Evolutionary conservation across 805 yeast species (phyloP), one percentile per base, ranked within the genome.

Genomic region (Wickerhamomyces rabaulensis): DNA sequence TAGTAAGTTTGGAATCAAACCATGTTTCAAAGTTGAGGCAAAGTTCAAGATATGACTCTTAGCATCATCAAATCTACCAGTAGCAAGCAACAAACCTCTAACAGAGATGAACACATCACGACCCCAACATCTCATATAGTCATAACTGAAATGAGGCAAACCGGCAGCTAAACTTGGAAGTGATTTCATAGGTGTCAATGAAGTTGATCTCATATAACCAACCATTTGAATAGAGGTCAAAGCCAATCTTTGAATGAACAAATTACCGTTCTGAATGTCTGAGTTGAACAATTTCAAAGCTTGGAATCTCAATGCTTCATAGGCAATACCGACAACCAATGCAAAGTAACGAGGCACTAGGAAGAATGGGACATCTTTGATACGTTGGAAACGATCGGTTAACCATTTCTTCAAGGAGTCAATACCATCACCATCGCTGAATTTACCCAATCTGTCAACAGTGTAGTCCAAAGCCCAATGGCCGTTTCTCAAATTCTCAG

Each of bases 121-220:
- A 20, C 99, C 99, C 99, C 99, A 92, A 63, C 97, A 89, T 64
- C 99, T 76, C 96, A 92, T 90, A 65, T 86, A 91, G 53, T 85
- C 89, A 48, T 76, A 78, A 61, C 94, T 83, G 68, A 92, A 92
- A 66, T 90, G 97, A 2, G 99, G 99, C 50, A 92, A 74, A 1
- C 98, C 99, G 2, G 99, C 99, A 15, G 98, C 96, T 78, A 92
- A 73, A 38, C 87, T 79, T 2, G 95, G 86, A 15, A 81, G 76
- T 39, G 73, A 67, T 10, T 72, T 67, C 37, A 68, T 69, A 2
- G 98, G 95, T 23, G 73, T 67, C 45, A 94, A 71, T 0, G 97
- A 87, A 0, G 97, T 87, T 21, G 80, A 79, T 40, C 79, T 74
- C 76, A 84, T 77, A 22, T 53, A 57, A 0, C 95, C 95, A 29